phyloP scores from a whole-genome alignment of 148 eudicot genomes.

The Rhododendron kiyosumense region DNA sequence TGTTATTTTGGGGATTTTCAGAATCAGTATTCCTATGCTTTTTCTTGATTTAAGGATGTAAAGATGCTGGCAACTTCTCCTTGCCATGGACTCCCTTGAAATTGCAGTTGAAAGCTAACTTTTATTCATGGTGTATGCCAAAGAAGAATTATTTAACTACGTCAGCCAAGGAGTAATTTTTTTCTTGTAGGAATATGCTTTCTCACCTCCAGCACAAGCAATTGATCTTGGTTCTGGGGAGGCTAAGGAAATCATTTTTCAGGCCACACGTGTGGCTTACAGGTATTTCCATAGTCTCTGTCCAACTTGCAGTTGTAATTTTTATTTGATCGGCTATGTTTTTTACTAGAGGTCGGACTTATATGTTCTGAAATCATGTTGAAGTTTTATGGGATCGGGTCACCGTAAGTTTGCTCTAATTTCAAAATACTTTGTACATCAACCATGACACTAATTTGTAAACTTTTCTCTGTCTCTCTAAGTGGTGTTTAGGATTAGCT shows the following conservation, averaged over 20 bases:
- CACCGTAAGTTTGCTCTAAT: not conserved
- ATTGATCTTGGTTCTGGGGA: conserved; percentile 94
- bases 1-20: not conserved
- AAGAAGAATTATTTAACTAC: not conserved
- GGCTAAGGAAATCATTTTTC: conserved; percentile 71
- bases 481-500: not conserved
- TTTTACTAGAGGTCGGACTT: not conserved
- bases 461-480: not conserved
- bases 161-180: not conserved
- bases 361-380: not conserved
- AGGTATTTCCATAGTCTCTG: conserved; percentile 42
- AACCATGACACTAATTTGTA: not conserved
- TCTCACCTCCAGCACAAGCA: conserved; percentile 88
- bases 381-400: not conserved
- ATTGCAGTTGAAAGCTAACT: not conserved
- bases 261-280: conserved; percentile 98
- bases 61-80: not conserved
- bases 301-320: not conserved
- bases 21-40: not conserved
- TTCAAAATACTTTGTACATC: not conserved
- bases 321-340: conserved; percentile 8
- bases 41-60: not conserved
- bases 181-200: conserved; percentile 82
- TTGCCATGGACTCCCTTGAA: not conserved
- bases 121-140: not conserved